A percentile compares a stretch with the other conserved stretches of the same genome.
These are phyloP conservation scores for Cryptosporidium muris DNA, from an alignment of 169 alveolate genomes.

Conservation along the genomic window DNA sequence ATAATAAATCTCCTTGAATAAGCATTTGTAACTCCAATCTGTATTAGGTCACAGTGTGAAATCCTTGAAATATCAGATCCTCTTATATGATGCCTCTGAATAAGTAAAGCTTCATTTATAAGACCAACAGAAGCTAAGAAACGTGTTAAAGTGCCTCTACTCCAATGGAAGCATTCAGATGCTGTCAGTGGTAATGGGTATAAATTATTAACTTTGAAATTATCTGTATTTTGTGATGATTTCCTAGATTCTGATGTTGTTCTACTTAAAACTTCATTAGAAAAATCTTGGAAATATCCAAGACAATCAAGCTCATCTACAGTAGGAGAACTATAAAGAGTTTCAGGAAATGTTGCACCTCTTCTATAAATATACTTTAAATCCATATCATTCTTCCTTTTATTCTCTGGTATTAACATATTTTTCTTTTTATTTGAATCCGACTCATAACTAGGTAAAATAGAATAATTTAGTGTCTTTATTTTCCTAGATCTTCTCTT, in stretches of 20 bases:
- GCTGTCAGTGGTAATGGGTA: constrained; percentile 15
- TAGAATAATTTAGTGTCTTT: too few relatives aligned
- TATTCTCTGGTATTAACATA: too few relatives aligned
- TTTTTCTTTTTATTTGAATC: too few relatives aligned
- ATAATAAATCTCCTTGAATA: constrained; percentile 73
- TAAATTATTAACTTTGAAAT: background rate
- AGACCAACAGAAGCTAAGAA: constrained; percentile 19
- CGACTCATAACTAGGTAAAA: too few relatives aligned
- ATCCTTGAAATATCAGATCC: constrained; percentile 73
- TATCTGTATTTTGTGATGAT: background rate
- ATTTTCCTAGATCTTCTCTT: too few relatives aligned
- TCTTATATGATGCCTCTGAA: constrained; percentile 66
- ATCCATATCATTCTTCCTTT: too few relatives aligned
- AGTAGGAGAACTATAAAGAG: too few relatives aligned
- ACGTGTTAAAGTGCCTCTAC: constrained; percentile 2
- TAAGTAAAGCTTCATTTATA: constrained; percentile 24
- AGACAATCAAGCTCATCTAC: too few relatives aligned
- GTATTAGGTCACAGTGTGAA: constrained; percentile 70
- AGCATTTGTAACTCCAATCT: constrained; percentile 68
- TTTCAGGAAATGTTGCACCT: too few relatives aligned
- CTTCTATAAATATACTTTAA: too few relatives aligned
- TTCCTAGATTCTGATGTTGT: background rate
- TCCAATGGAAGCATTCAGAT: constrained; percentile 35
- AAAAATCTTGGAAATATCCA: too few relatives aligned
- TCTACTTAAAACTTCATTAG: background rate